Conservation (phyloP, 148 eudicot genomes). For the Amaranthus hypochondriacus region DNA sequence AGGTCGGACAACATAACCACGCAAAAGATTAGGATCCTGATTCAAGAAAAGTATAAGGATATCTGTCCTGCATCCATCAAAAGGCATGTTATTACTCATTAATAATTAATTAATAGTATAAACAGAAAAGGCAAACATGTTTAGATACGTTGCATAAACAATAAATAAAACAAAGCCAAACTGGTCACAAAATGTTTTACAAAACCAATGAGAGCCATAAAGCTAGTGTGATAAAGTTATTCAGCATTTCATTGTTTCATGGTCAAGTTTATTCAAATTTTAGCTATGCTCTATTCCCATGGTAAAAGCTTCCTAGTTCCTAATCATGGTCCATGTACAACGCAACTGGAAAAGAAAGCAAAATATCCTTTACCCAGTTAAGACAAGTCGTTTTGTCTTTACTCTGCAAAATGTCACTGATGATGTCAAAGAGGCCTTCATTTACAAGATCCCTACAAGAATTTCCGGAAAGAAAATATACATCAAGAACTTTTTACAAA, state of each 20-base stretch:
- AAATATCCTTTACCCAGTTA: constrained; percentile 63
- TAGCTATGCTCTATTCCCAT: not conserved
- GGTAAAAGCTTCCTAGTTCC: too few relatives aligned
- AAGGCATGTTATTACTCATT: constrained; percentile 19
- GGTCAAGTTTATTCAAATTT: not conserved
- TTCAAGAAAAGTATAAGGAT: constrained; percentile 77
- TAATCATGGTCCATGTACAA: not conserved
- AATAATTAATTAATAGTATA: constrained; percentile 5
- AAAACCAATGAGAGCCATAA: too few relatives aligned
- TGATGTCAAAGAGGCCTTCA: constrained; percentile 84
- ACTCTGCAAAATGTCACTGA: constrained; percentile 63
- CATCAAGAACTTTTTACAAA: constrained; percentile 3
- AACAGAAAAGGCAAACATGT: not conserved
- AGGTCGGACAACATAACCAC: constrained; percentile 65
- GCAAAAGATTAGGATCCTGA: constrained; percentile 89
- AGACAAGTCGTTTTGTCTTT: constrained; percentile 67
- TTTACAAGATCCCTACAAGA: constrained; percentile 73
- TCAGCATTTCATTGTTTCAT: not conserved
- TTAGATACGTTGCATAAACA: not conserved
- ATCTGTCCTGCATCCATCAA: constrained; percentile 95
- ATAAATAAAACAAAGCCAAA: not conserved
- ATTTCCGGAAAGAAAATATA: constrained; percentile 10
- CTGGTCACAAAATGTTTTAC: not conserved
- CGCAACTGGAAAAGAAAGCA: not conserved
- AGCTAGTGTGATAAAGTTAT: not conserved